These are phyloP conservation scores for Cadophora malorum DNA, from an alignment of 2,329 filamentous ascomycete genomes.

Conservation along the genomic window DNA sequence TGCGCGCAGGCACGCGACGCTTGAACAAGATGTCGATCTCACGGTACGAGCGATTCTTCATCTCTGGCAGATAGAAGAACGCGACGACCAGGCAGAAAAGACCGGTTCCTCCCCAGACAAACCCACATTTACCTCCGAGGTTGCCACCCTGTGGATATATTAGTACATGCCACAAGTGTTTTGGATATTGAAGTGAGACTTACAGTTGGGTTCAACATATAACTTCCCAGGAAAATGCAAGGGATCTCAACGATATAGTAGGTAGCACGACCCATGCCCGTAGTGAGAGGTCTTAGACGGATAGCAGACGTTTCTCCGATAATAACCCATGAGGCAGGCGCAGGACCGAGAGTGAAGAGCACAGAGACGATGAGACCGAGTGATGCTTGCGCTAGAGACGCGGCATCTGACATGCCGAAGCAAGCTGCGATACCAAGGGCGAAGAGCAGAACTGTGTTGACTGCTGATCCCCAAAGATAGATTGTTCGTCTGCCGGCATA, in stretches of 20 bases:
- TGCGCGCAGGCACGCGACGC: constrained; percentile 45
- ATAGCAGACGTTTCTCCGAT: constrained; percentile 71
- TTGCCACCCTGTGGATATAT: constrained; percentile 42
- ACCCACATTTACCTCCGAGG: constrained; percentile 62
- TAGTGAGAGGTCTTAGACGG: constrained; percentile 68
- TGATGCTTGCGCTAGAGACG: constrained; percentile 63
- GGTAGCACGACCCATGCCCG: constrained; percentile 65
- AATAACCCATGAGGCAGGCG: constrained; percentile 69
- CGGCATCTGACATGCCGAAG: constrained; percentile 46
- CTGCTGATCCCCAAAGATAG: constrained; percentile 64
- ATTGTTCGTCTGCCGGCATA: constrained; percentile 69
- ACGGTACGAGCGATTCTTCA: constrained; percentile 60
- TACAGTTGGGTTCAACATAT: constrained; percentile 61
- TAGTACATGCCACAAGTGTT: not conserved
- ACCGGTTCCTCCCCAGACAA: constrained; percentile 64
- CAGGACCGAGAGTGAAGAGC: constrained; percentile 66
- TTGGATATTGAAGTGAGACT: not conserved
- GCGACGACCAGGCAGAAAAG: constrained; percentile 58
- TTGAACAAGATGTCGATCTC: constrained; percentile 58
- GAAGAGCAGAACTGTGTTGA: constrained; percentile 61
- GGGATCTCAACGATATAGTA: constrained; percentile 72
- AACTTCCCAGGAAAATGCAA: constrained; percentile 66
- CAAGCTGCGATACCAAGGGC: constrained; percentile 65
- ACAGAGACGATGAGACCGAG: constrained; percentile 71
- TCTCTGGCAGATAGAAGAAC: constrained; percentile 62